Percentiles rank a stretch among this genome's conserved stretches.
Evolutionary conservation across 495 filamentous ascomycete species (phyloP).

Genomic region (Sordaria brevicollis): DNA sequence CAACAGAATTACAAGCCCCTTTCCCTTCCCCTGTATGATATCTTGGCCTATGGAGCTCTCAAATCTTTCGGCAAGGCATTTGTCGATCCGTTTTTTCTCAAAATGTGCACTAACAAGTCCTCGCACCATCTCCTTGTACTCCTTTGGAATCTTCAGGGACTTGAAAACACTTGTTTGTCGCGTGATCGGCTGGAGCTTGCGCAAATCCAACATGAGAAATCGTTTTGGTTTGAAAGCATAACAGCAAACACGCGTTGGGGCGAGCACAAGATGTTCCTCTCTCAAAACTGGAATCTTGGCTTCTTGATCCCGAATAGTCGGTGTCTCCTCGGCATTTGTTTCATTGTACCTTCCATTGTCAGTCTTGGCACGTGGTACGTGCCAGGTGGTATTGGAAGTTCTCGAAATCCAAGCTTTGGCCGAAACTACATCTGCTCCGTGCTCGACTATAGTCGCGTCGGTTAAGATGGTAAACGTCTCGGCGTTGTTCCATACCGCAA

Average conservation of each 20-base stretch:
- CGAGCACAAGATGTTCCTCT: conserved; percentile 25
- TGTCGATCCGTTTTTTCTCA: conserved; percentile 23
- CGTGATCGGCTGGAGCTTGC: conserved; percentile 31
- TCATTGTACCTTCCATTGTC: too few relatives aligned
- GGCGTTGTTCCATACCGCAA: too few relatives aligned
- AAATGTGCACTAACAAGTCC: conserved; percentile 38
- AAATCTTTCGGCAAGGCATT: conserved; percentile 3
- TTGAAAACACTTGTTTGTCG: conserved; percentile 29
- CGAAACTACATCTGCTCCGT: too few relatives aligned
- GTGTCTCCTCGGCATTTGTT: too few relatives aligned
- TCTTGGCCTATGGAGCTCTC: not conserved
- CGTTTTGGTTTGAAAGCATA: conserved; percentile 29
- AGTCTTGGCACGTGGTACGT: too few relatives aligned
- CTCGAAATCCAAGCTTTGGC: too few relatives aligned
- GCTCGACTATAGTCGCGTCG: too few relatives aligned
- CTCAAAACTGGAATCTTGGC: conserved; percentile 3
- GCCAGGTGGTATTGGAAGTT: too few relatives aligned
- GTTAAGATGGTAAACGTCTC: too few relatives aligned
- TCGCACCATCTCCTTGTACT: conserved; percentile 43
- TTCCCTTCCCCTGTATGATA: conserved; percentile 4
- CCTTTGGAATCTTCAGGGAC: conserved; percentile 40
- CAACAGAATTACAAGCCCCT: conserved; percentile 3
- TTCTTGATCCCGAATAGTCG: too few relatives aligned
- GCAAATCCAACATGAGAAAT: conserved; percentile 24
- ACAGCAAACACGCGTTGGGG: conserved; percentile 28